Conservation (phyloP, 2,329 filamentous ascomycete genomes). For the Rasamsonia emersonii region DNA sequence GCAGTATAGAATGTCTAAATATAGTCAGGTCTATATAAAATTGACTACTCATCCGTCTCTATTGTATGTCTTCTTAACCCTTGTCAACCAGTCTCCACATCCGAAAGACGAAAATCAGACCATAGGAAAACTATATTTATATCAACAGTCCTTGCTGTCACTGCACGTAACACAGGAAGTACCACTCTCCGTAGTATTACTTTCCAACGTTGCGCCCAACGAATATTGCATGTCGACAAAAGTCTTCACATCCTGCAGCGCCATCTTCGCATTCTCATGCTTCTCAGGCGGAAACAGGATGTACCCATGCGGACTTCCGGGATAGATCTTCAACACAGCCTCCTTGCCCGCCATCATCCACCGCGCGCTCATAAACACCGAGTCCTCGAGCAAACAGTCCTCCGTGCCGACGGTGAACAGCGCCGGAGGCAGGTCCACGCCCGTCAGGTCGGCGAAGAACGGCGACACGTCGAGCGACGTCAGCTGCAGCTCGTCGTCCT, state of each 20-base stretch:
- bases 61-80: background rate
- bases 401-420: conserved; percentile 49
- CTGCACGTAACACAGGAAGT: background rate
- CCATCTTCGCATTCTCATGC: background rate
- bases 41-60: background rate
- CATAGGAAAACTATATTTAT: too few species aligned
- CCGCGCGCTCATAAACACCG: conserved; percentile 45
- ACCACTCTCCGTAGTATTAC: background rate
- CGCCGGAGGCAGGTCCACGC: conserved; percentile 38
- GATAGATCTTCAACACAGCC: conserved; percentile 44
- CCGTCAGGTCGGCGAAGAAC: background rate
- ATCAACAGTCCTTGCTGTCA: too few species aligned
- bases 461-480: conserved; percentile 1
- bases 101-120: background rate
- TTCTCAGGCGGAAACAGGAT: conserved; percentile 1
- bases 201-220: background rate
- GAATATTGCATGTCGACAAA: too few species aligned
- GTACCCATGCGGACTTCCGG: conserved; percentile 46
- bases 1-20: background rate
- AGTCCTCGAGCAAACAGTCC: conserved; percentile 46
- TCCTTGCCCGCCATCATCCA: conserved; percentile 45
- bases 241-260: conserved; percentile 1
- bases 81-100: background rate
- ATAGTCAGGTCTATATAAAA: background rate
- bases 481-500: background rate